Percentiles rank a stretch among this genome's conserved stretches.
phyloP scores from a whole-genome alignment of 768 basidiomycete genomes.

The Heimioporus sp. region DNA sequence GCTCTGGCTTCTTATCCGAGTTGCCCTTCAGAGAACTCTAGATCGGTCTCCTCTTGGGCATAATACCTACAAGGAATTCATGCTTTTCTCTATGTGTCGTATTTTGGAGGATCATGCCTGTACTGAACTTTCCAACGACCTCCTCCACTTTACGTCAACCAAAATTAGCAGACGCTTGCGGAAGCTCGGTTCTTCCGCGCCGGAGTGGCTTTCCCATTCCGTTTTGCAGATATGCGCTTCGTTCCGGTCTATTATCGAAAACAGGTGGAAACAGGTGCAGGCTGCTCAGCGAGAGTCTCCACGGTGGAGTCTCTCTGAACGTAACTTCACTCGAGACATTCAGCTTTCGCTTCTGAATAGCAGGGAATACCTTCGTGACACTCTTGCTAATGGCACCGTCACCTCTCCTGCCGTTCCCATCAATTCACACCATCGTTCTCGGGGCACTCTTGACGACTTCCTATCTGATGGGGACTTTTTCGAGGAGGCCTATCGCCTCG shows the following conservation, averaged over 20 bases:
- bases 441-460: constrained; percentile 6
- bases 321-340: neutral
- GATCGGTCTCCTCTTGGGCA: no score
- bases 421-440: neutral
- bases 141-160: neutral
- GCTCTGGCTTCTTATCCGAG: no score
- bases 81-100: constrained; percentile 23
- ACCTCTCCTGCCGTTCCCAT: neutral
- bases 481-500: neutral
- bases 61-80: constrained; percentile 13
- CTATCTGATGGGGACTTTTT: constrained; percentile 5
- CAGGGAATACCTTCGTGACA: neutral
- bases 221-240: neutral
- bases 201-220: neutral
- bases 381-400: neutral
- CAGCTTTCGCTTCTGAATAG: neutral
- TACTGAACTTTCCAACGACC: neutral
- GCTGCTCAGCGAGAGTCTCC: neutral
- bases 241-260: neutral
- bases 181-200: neutral
- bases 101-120: constrained; percentile 3
- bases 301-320: neutral
- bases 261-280: neutral
- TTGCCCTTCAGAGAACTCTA: no score
- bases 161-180: neutral